Base-by-base conservation (phyloP, 306 rosid genomes). In the Sophora flavescens region DNA sequence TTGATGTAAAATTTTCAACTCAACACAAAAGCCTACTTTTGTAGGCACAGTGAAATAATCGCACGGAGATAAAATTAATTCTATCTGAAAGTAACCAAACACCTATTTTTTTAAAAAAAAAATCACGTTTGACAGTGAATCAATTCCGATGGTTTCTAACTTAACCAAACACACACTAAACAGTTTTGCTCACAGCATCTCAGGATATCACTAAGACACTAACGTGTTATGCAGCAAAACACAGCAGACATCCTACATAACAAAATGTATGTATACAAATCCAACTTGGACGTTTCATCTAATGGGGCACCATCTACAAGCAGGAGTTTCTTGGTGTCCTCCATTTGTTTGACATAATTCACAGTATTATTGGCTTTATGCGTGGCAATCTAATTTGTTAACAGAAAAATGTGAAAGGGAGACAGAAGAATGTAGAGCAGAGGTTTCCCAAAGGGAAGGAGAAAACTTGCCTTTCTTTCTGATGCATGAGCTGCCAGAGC, bases 301-400 rank as follows among this genome's bases (percentile, higher is more conserved):
- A 81, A 75, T 75, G 75, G 78, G 71, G 33, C 79, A 87, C 62
- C 93, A 77, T 92, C 97, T 47, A 95, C 96, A 0, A 95, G 80
- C 54, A 85, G 75, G 52, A 87, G 39, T 82, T 80, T 89, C 72
- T 87, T 92, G 68, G 87, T 57, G 26, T 84, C 63, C 81, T 89
- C 93, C 93, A 89, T 86, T 84, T 87, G 88, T 7, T 52, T 54
- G 71, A 84, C 78, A 30, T 74, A 85, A 72, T 84, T 85, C 81
- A 80, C 88, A 8, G 80, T 57, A 41, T 83, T 45, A n/a, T n/a
- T n/a, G n/a, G 22, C 22, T 22, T 22, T 13, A 30, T 30, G 32
- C 32, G 85, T 70, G 9, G 88, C 84, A 66, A 95, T 86, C 80
- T 89, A n/a, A 22, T n/a, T 15, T 51, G 18, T n/a, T 8, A 51